phyloP scores from a whole-genome alignment of 345 rosid species.

The Firmiana major region DNA sequence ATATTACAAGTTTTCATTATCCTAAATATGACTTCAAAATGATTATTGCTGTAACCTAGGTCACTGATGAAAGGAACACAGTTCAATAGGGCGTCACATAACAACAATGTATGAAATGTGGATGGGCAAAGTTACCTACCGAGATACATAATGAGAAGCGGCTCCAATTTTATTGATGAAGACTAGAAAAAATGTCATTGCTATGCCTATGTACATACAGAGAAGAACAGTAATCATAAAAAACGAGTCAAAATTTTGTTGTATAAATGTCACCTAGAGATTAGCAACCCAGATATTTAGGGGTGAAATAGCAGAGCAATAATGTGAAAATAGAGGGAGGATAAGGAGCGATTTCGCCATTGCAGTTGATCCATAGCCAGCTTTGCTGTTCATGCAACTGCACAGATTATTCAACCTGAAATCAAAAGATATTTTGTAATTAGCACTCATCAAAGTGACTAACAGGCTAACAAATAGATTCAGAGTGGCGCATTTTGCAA shows the following conservation, averaged over 20 bases:
- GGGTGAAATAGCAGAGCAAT: background rate
- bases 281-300: background rate
- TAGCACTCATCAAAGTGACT: background rate
- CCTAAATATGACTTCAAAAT: too few relatives aligned
- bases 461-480: background rate
- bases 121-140: background rate
- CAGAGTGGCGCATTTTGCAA: background rate
- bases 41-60: too few relatives aligned
- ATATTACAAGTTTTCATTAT: too few relatives aligned
- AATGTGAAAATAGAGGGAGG: background rate
- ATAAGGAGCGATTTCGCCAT: background rate
- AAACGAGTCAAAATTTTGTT: conserved; percentile 11
- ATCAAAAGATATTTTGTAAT: background rate
- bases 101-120: background rate
- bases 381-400: background rate
- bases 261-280: conserved; percentile 4
- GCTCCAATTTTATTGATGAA: background rate
- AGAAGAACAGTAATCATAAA: background rate
- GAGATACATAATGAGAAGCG: background rate
- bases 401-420: conserved; percentile 16
- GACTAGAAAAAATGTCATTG: conserved; percentile 11
- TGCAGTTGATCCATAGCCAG: background rate
- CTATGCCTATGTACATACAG: conserved; percentile 9
- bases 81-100: too few relatives aligned
- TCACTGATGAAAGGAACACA: too few relatives aligned